These are phyloP conservation scores for Mycotypha africana DNA, from an alignment of 371 early-diverging fungal species.

Conservation along the genomic window DNA sequence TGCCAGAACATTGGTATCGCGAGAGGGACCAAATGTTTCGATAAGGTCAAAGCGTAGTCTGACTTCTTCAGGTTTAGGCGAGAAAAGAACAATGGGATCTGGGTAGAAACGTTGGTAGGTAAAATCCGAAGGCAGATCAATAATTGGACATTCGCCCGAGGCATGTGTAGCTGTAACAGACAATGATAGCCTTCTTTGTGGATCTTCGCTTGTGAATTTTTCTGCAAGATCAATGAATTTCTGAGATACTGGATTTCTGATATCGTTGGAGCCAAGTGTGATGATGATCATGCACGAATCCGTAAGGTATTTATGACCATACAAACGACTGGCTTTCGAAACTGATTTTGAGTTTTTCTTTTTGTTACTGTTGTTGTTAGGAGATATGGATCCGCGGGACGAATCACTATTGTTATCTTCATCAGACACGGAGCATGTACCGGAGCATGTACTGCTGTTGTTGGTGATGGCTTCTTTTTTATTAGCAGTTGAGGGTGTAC, in stretches of 20 bases:
- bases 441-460: too few species aligned
- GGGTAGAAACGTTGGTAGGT: conserved; percentile 25
- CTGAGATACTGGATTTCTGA: conserved; percentile 39
- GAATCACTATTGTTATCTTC: conserved; percentile 1
- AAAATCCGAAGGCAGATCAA: conserved; percentile 54
- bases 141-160: conserved; percentile 53
- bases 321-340: conserved; percentile 41
- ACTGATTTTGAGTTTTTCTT: conserved; percentile 14
- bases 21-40: conserved; percentile 53
- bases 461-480: too few species aligned
- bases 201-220: conserved; percentile 21
- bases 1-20: conserved; percentile 41
- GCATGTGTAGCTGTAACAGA: conserved; percentile 58
- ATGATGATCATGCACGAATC: conserved; percentile 61
- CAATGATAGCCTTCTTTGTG: conserved; percentile 47
- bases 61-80: conserved; percentile 48
- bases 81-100: conserved; percentile 60
- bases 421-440: not conserved
- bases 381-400: too few species aligned
- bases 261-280: conserved; percentile 65
- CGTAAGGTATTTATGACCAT: conserved; percentile 65
- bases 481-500: too few species aligned
- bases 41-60: conserved; percentile 60
- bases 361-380: not conserved
- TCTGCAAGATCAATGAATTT: conserved; percentile 18